A percentile compares a stretch with the other conserved stretches of the same genome.
Conservation (phyloP, 495 filamentous ascomycete species). For the Tuber microsphaerosporum region DNA sequence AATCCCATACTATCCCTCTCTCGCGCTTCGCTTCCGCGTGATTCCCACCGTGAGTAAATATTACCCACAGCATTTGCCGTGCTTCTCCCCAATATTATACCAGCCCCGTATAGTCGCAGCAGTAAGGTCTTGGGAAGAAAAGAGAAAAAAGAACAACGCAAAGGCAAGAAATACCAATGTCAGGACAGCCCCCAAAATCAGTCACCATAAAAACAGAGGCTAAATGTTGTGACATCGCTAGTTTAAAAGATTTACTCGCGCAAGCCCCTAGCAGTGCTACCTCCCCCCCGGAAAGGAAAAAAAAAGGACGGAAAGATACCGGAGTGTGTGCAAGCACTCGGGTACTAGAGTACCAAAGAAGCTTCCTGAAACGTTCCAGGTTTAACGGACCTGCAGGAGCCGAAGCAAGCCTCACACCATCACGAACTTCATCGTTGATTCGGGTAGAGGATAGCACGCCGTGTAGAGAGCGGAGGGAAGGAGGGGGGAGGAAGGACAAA, state of each 20-base stretch:
- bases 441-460: background rate
- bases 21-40: background rate
- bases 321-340: background rate
- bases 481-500: background rate
- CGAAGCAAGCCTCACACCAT: constrained; percentile 13
- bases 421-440: background rate
- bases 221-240: constrained; percentile 10
- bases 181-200: background rate
- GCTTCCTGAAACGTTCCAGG: constrained; percentile 28
- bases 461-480: background rate
- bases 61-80: background rate
- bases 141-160: background rate
- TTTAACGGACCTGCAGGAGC: constrained; percentile 29
- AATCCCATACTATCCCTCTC: background rate
- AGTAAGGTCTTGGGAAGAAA: background rate
- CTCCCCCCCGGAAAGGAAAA: background rate
- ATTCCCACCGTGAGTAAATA: background rate
- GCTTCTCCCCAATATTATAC: background rate
- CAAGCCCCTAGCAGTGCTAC: background rate
- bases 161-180: background rate
- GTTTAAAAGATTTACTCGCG: background rate
- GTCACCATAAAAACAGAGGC: background rate
- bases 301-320: background rate
- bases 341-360: background rate
- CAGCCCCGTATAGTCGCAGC: background rate